These are phyloP conservation scores for Cercospora sesami DNA, from an alignment of 2,329 filamentous ascomycete species.

Conservation along the genomic window DNA sequence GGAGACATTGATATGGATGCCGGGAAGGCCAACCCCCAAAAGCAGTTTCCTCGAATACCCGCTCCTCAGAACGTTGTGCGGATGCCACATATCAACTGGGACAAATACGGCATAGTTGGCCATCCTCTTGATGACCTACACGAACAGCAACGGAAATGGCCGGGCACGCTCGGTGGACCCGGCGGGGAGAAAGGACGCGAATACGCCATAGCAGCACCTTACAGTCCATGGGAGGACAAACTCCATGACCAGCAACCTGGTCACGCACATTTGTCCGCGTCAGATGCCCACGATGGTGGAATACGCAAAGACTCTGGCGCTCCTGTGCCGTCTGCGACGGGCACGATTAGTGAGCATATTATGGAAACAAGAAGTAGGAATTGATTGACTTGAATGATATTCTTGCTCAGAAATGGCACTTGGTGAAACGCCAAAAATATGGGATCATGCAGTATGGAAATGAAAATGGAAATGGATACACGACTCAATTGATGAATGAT, in stretches of 20 bases:
- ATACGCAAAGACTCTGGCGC: slow-evolving; percentile 30
- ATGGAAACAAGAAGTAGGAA: slow-evolving; percentile 34
- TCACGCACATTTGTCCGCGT: slow-evolving; percentile 1
- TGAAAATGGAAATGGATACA: not conserved
- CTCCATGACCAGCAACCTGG: slow-evolving; percentile 19
- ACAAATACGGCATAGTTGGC: slow-evolving; percentile 87
- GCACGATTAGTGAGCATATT: slow-evolving; percentile 33
- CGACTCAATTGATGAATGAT: slow-evolving; percentile 6
- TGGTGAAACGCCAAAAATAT: not conserved
- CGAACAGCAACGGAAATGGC: slow-evolving; percentile 70
- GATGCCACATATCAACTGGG: slow-evolving; percentile 90
- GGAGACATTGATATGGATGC: not conserved
- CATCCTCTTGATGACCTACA: slow-evolving; percentile 82
- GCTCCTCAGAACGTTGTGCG: slow-evolving; percentile 78
- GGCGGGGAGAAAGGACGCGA: slow-evolving; percentile 42
- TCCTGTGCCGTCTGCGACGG: slow-evolving; percentile 21
- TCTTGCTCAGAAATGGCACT: not conserved
- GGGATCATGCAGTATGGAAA: slow-evolving; percentile 4
- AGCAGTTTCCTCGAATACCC: slow-evolving; percentile 65
- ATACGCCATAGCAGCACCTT: slow-evolving; percentile 58
- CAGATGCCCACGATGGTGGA: not conserved
- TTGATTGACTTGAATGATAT: not conserved
- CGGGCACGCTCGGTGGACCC: slow-evolving; percentile 40
- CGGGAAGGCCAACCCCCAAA: not conserved
- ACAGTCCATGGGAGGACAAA: slow-evolving; percentile 59